These are phyloP conservation scores for Scortechinia acanthostroma DNA, from an alignment of 2,329 filamentous ascomycete genomes.

Conservation along the genomic window DNA sequence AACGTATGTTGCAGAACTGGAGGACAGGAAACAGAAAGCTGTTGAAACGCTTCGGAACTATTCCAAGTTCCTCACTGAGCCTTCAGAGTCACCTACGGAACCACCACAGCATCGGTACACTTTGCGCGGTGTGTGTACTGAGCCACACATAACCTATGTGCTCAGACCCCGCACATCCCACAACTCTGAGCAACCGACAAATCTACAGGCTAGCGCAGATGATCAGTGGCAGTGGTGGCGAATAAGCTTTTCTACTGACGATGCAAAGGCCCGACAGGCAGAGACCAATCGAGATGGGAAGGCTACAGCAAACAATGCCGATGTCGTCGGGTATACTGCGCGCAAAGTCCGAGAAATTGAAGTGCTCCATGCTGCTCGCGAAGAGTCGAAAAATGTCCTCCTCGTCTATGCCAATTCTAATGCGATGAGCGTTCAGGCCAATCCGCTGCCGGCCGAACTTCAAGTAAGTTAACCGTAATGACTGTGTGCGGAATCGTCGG, in stretches of 20 bases:
- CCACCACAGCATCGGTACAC: constrained; percentile 38
- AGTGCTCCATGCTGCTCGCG: constrained; percentile 41
- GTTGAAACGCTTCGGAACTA: constrained; percentile 28
- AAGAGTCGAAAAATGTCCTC: constrained; percentile 40
- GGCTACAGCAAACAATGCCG: constrained; percentile 6
- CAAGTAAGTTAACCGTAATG: not conserved
- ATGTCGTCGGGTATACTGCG: constrained; percentile 26
- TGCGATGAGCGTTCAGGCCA: constrained; percentile 19
- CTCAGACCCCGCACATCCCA: constrained; percentile 23
- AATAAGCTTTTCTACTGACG: constrained; percentile 35
- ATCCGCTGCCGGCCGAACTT: not conserved
- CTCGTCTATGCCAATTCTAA: constrained; percentile 51
- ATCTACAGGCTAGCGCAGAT: not conserved
- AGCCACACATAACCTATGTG: constrained; percentile 47
- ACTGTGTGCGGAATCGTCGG: too few relatives aligned
- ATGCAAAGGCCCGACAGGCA: constrained; percentile 23
- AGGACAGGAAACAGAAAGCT: constrained; percentile 27
- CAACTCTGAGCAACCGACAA: constrained; percentile 11
- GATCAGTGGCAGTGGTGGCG: constrained; percentile 44
- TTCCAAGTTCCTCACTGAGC: constrained; percentile 33
- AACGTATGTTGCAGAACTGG: constrained; percentile 14
- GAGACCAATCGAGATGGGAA: constrained; percentile 8
- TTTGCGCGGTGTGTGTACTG: constrained; percentile 48
- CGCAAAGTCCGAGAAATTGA: constrained; percentile 36
- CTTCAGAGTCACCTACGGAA: constrained; percentile 25